Evolutionary conservation across 495 filamentous ascomycete genomes (phyloP), one percentile per base, ranked within the genome.

Genomic region (Aspergillus indologenus): DNA sequence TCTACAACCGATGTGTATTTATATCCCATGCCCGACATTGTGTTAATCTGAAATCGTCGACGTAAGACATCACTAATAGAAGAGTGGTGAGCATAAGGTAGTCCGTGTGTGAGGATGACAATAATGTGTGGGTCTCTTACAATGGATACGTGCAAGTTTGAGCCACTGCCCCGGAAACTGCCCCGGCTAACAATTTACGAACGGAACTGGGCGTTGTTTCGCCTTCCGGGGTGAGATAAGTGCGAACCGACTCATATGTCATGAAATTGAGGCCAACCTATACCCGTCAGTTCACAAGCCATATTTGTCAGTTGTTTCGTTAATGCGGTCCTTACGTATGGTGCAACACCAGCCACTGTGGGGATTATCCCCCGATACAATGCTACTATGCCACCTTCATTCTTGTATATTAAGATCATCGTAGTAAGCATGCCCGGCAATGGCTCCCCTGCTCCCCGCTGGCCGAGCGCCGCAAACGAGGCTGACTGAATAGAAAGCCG

Each of bases 141-240:
- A 98, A 96, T 58, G 94, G 94, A 77, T 98, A 98, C 72, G 94
- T 98, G 82, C 90, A 95, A 15, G 91, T 96, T 74, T 98, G 94
- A 45, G 94, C 94, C 53, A 98, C 87, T 17, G 91, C 94, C n/a
- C 94, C 94, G 12, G 91, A 94, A 42, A 96, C 82, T 11, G 93
- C 94, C 22, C 94, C 94, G 15, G 94, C 94, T 15, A 84, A 78
- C 21, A 98, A 78, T 69, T 98, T 98, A 52, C 95, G 86, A 61
- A 81, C 70, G 0, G 90, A 79, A 57, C 77, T 83, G 5, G 94
- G 94, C 60, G 96, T 92, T 66, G 88, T 83, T 44, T 96, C 85
- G 14, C 94, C 95, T 50, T 96, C 91, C 0, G 87, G 86, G 0
- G 94, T 98, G 61, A 98, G 76, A 59, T 89, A 88, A 62, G 86